Evolutionary conservation across 2,329 filamentous ascomycete species (phyloP), one percentile per base, ranked within the genome.

Genomic region (Boeremia lycopersici): DNA sequence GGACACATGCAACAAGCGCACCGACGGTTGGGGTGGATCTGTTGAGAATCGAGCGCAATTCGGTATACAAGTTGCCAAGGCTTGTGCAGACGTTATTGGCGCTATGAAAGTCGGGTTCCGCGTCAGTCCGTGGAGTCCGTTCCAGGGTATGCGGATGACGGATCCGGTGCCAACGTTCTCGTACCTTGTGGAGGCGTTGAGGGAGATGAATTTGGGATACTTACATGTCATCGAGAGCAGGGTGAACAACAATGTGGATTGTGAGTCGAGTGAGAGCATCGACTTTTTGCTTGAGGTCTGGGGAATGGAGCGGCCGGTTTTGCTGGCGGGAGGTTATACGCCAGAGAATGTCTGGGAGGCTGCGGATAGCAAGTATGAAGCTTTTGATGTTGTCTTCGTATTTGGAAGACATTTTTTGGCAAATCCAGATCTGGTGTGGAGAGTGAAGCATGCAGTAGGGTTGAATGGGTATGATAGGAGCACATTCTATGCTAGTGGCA

Each of bases 141-240:
- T 85, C 73, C 84, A 89, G 58, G 81, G 80, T 31, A 86, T 89
- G 86, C 72, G 75, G 25, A 87, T 88, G 84, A 61, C 70, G 0
- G 78, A 89, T 43, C 86, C 86, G 0, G 65, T 84, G 8, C 82
- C 86, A 0, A 85, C 89, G 56, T 90, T 89, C 64, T 75, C 75
- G 0, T 77, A 89, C 62, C 66, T 88, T 3, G 76, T 84, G 23
- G 59, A 71, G 17, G 76, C 81, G 41, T 72, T 85, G 12, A 81
- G 78, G 48, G 70, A 77, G 36, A 66, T 86, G 0, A 76, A 80
- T 1, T 71, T 89, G 19, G 81, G 84, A 4, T 45, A 75, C 64
- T 28, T 73, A 66, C 62, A 71, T 65, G 51, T 88, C 0, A 74
- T 89, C 9, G 85, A 89, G 65, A 79, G 83, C 0, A 79, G 84